A percentile compares a stretch with the other conserved stretches of the same genome.
Conservation (phyloP, 148 eudicot species). For the Cornus kousa region DNA sequence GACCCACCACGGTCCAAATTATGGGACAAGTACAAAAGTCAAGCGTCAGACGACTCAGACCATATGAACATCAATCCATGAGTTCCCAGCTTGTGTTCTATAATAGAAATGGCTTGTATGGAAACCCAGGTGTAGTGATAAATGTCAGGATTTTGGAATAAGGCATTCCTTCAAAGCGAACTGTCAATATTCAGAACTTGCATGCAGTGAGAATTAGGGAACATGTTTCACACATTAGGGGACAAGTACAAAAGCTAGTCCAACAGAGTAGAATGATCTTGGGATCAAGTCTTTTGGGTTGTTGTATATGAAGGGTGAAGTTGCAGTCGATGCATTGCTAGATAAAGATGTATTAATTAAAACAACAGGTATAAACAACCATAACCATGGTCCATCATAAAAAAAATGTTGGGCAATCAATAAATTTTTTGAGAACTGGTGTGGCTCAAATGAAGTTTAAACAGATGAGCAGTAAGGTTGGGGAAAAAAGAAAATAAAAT, state of each 20-base stretch:
- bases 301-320: too few species aligned
- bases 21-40: too few species aligned
- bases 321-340: too few species aligned
- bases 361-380: too few species aligned
- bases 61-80: not conserved
- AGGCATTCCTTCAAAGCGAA: not conserved
- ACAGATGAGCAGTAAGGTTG: not conserved
- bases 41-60: too few species aligned
- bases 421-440: not conserved
- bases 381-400: not conserved
- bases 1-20: too few species aligned
- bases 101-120: not conserved
- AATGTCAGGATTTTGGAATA: not conserved
- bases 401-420: not conserved
- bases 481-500: not conserved
- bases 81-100: not conserved
- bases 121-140: not conserved
- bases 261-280: not conserved
- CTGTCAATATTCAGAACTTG: not conserved
- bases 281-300: too few species aligned
- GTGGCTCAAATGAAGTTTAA: not conserved
- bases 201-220: not conserved
- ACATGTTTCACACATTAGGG: not conserved
- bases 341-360: too few species aligned
- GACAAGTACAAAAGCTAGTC: not conserved